Conservation (phyloP, 2,329 filamentous ascomycete species). For the Fusarium nematophilum region DNA sequence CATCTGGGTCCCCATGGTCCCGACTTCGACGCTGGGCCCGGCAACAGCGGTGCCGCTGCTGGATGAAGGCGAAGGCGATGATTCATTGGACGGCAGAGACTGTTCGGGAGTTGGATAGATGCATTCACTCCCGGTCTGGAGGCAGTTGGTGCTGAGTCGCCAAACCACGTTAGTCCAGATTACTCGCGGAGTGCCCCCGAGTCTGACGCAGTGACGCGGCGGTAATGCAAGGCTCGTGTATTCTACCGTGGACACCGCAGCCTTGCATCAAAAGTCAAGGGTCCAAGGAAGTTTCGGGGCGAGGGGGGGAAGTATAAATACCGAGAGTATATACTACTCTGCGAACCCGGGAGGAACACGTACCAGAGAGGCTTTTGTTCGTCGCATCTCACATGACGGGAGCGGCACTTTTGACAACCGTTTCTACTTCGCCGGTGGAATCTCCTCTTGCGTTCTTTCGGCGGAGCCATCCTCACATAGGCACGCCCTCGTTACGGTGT, state of each 20-base stretch:
- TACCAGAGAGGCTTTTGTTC: constrained; percentile 60
- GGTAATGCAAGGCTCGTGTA: constrained; percentile 40
- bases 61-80: constrained; percentile 31
- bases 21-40: constrained; percentile 7
- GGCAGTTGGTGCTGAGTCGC: constrained; percentile 55
- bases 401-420: constrained; percentile 52
- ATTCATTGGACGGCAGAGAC: constrained; percentile 41
- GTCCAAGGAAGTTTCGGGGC: constrained; percentile 9
- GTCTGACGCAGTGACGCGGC: constrained; percentile 12
- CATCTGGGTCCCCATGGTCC: constrained; percentile 27
- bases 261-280: constrained; percentile 35
- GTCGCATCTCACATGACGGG: constrained; percentile 59
- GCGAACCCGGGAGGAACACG: constrained; percentile 36
- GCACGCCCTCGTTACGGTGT: constrained; percentile 26
- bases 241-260: constrained; percentile 25
- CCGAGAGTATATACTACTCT: constrained; percentile 16
- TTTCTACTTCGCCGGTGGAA: constrained; percentile 53
- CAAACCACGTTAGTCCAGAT: constrained; percentile 35
- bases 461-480: constrained; percentile 47
- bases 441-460: constrained; percentile 51
- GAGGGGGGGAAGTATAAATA: constrained; percentile 22
- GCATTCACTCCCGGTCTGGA: constrained; percentile 58
- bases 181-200: constrained; percentile 9
- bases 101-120: constrained; percentile 48
- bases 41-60: constrained; percentile 19